Evolutionary conservation across 2,329 filamentous ascomycete species (phyloP).

Genomic region (Sporothrix curviconia): DNA sequence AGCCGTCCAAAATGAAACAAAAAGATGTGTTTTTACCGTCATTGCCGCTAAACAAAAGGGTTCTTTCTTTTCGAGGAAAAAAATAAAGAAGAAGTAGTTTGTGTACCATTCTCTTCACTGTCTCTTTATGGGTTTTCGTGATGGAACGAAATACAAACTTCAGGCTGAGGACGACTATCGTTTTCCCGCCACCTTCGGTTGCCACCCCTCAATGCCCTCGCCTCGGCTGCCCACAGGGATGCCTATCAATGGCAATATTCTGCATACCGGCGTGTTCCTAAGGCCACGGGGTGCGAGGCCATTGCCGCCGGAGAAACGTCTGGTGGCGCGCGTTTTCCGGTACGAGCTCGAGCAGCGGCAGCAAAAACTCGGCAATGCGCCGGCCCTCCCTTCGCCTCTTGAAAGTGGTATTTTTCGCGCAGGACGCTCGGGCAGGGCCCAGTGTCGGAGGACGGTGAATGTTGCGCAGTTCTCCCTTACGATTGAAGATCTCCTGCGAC

Average conservation of each 20-base stretch:
- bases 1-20: too few species aligned
- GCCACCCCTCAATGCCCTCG: conserved; percentile 92
- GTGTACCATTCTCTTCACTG: too few species aligned
- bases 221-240: conserved; percentile 75
- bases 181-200: conserved; percentile 79
- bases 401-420: conserved; percentile 94
- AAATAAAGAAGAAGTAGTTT: too few species aligned
- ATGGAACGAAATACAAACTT: too few species aligned
- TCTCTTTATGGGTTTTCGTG: too few species aligned
- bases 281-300: conserved; percentile 76
- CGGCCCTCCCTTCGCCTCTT: conserved; percentile 71
- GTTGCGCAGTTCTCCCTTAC: conserved; percentile 93
- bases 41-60: too few species aligned
- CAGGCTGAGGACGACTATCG: too few species aligned
- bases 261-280: conserved; percentile 87
- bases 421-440: conserved; percentile 91
- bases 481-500: conserved; percentile 98
- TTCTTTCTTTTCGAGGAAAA: too few species aligned
- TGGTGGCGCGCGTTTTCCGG: conserved; percentile 88
- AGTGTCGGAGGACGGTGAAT: conserved; percentile 94
- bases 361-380: conserved; percentile 72
- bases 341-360: conserved; percentile 83
- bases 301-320: conserved; percentile 96
- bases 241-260: conserved; percentile 61
- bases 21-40: too few species aligned